Evolutionary conservation across 2,329 filamentous ascomycete species (phyloP).

Genomic region (Phyllosticta citrichinensis): DNA sequence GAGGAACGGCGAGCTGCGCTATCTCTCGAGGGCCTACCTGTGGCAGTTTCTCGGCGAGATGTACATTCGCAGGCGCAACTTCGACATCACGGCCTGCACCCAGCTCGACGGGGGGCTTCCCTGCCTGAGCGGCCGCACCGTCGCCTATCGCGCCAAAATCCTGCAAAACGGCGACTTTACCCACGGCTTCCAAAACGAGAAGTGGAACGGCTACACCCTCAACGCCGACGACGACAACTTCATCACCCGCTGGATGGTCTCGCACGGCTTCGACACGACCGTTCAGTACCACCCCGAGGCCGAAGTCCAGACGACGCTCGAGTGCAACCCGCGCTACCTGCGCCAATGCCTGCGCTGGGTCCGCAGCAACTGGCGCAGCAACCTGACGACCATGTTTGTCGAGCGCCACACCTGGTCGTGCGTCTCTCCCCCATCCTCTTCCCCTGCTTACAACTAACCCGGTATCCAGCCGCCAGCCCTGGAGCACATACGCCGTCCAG

Average conservation of each 20-base stretch:
- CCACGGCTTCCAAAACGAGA: constrained; percentile 82
- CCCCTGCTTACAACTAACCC: background rate
- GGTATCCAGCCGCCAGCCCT: constrained; percentile 64
- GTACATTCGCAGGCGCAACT: constrained; percentile 89
- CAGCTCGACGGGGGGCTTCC: constrained; percentile 93
- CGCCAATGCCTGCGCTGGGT: constrained; percentile 94
- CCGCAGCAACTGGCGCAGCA: constrained; percentile 95
- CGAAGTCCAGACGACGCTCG: constrained; percentile 76
- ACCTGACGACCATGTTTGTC: constrained; percentile 77
- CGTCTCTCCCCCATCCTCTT: constrained; percentile 33
- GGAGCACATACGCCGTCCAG: constrained; percentile 89
- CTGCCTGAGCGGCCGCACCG: constrained; percentile 89
- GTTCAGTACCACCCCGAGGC: constrained; percentile 86
- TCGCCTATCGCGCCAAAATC: constrained; percentile 83
- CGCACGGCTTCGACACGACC: constrained; percentile 85
- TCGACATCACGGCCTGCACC: constrained; percentile 92
- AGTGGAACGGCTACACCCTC: constrained; percentile 71
- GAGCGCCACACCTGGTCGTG: constrained; percentile 82
- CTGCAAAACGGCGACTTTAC: constrained; percentile 77
- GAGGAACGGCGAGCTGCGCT: constrained; percentile 45
- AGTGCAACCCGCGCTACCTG: constrained; percentile 79
- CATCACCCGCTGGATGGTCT: constrained; percentile 91
- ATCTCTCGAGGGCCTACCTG: constrained; percentile 37
- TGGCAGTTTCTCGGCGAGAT: constrained; percentile 88
- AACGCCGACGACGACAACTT: constrained; percentile 99